A percentile compares a stretch with the other conserved stretches of the same genome.
These are phyloP conservation scores for Stevia rebaudiana DNA, from an alignment of 140 eudicot genomes.

Conservation along the genomic window DNA sequence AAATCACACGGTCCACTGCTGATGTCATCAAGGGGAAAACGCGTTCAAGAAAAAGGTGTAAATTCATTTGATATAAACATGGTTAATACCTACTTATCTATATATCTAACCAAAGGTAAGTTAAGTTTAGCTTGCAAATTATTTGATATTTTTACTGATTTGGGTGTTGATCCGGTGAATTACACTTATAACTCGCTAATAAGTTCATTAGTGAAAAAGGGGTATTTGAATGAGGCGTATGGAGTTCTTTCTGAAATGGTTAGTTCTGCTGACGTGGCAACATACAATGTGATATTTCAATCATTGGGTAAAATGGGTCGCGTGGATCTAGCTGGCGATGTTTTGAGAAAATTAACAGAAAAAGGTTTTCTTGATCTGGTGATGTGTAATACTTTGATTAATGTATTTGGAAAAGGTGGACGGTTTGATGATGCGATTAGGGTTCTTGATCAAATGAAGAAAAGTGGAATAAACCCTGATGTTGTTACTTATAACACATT, in stretches of 20 bases:
- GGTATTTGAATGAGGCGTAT: slow-evolving; percentile 76
- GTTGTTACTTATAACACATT: slow-evolving; percentile 80
- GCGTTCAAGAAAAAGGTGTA: slow-evolving; percentile 53
- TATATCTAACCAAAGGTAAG: slow-evolving; percentile 83
- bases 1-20: slow-evolving; percentile 24
- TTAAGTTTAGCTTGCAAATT: slow-evolving; percentile 80
- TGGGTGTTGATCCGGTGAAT: slow-evolving; percentile 60
- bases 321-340: slow-evolving; percentile 63
- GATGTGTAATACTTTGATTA: slow-evolving; percentile 85
- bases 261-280: slow-evolving; percentile 63
- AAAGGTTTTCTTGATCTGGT: slow-evolving; percentile 78
- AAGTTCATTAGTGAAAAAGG: slow-evolving; percentile 88
- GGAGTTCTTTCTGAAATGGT: slow-evolving; percentile 69
- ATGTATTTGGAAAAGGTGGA: slow-evolving; percentile 82
- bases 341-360: slow-evolving; percentile 50
- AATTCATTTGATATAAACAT: slow-evolving; percentile 71
- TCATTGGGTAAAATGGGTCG: slow-evolving; percentile 77
- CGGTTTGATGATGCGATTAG: slow-evolving; percentile 51
- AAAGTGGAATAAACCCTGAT: slow-evolving; percentile 86
- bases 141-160: slow-evolving; percentile 59
- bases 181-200: slow-evolving; percentile 79
- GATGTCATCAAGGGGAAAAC: slow-evolving; percentile 43
- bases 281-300: slow-evolving; percentile 75
- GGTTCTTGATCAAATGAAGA: slow-evolving; percentile 69
- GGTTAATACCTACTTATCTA: slow-evolving; percentile 83